Evolutionary conservation across 192 early-diverging fungal genomes (phyloP).

Genomic region (Backusella parvicylindrica): DNA sequence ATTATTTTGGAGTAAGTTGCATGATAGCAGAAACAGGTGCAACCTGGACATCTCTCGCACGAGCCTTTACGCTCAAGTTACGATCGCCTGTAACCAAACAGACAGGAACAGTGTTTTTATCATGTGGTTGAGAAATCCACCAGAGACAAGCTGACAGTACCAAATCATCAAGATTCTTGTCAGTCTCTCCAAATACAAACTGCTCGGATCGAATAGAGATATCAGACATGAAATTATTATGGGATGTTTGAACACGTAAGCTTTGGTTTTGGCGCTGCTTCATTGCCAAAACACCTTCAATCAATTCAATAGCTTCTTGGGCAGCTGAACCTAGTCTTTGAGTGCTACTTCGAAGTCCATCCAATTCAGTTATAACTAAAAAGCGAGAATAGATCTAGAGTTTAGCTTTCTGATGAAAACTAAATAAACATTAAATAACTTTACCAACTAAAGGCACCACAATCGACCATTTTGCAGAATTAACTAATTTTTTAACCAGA

Average conservation of each 20-base stretch:
- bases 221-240: constrained; percentile 51
- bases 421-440: background rate
- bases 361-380: constrained; percentile 54
- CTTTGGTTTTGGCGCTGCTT: constrained; percentile 20
- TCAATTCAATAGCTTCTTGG: constrained; percentile 37
- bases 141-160: constrained; percentile 53
- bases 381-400: background rate
- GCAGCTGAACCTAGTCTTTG: constrained; percentile 48
- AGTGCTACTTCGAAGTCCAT: constrained; percentile 48
- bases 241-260: constrained; percentile 53
- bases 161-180: constrained; percentile 58
- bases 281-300: constrained; percentile 38
- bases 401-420: background rate
- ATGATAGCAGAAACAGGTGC: constrained; percentile 19
- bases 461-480: constrained; percentile 44
- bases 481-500: constrained; percentile 38
- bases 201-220: constrained; percentile 52
- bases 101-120: constrained; percentile 13
- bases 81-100: constrained; percentile 57
- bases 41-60: constrained; percentile 49
- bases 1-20: constrained; percentile 17
- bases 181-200: constrained; percentile 50
- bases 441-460: constrained; percentile 52
- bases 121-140: constrained; percentile 25
- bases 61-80: constrained; percentile 55